Evolutionary conservation across 192 early-diverging fungal species (phyloP), one percentile per base, ranked within the genome.

Genomic region (Entomortierella chlamydospora): DNA sequence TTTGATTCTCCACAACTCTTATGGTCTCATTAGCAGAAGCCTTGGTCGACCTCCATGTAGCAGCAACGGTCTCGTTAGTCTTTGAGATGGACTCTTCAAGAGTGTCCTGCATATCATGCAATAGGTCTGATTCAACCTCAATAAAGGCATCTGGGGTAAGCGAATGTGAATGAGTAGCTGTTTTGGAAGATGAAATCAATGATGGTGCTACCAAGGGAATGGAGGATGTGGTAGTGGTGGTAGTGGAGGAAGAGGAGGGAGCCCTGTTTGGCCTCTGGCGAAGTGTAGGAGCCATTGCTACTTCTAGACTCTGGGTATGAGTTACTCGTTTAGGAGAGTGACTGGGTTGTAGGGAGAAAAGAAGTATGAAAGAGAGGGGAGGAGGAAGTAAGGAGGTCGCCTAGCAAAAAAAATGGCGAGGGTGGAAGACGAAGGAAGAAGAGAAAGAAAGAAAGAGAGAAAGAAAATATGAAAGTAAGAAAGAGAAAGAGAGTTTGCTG

Each of bases 11-110:
- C 13, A 89, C 72, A 30, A 88, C 74, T 22, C 85, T 62, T 28
- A 86, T 85, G 41, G 82, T 87, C 45, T 84, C 88, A 18, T 74
- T 79, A 15, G 85, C 65, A 15, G 83, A 77, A 8, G 86, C 84
- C 60, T 87, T 87, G 37, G 86, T 84, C 10, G 73, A 81, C 52
- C 85, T 70, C 86, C 86, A 88, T n/a, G 81, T 84, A 7, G 85
- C 86, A 22, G 69, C 68, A 0, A 68, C 64, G 25, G 72, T 63
- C 31, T 77, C 81, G 49, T 82, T 76, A 8, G 67, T 73, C 28
- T 68, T 77, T 0, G 69, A 77, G 26, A 71, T 28, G n/a, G 70
- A 74, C 9, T 72, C 81, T 13, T 42, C 69, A 18, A 77, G 43
- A 9, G 73, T 76, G 50, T 64, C 81, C 41, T 73, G 71, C 81